phyloP scores from a whole-genome alignment of 2,329 filamentous ascomycete species.

The Aspergillus sp. region DNA sequence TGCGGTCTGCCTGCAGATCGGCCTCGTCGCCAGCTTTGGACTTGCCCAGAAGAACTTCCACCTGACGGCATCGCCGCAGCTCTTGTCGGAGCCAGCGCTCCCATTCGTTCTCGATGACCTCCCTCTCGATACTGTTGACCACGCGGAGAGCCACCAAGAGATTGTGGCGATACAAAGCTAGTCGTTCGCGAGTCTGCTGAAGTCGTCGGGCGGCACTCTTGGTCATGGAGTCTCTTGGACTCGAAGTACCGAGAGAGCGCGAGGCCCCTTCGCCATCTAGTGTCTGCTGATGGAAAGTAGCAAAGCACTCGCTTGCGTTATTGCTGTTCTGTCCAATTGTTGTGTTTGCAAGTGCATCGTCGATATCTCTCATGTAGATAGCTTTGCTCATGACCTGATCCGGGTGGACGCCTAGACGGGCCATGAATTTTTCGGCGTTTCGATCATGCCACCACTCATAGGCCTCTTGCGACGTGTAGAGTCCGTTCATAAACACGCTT shows the following conservation, averaged over 20 bases:
- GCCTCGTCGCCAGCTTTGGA: constrained; percentile 21
- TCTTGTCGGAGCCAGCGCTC: constrained; percentile 89
- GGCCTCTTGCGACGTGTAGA: constrained; percentile 71
- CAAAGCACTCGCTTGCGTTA: constrained; percentile 41
- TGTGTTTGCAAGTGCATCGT: constrained; percentile 56
- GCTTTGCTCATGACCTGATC: constrained; percentile 80
- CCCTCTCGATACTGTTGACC: constrained; percentile 83
- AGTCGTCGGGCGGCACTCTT: constrained; percentile 56
- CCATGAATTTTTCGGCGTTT: constrained; percentile 77
- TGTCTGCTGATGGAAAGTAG: constrained; percentile 45
- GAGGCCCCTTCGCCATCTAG: constrained; percentile 32
- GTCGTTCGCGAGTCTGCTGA: constrained; percentile 74
- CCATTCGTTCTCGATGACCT: constrained; percentile 85
- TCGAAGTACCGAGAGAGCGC: constrained; percentile 28
- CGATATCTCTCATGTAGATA: constrained; percentile 79
- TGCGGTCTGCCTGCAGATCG: constrained; percentile 22
- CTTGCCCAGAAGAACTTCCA: constrained; percentile 48
- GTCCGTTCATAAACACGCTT: constrained; percentile 71
- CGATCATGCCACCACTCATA: constrained; percentile 84
- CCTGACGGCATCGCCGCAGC: constrained; percentile 68
- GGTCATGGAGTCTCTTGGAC: constrained; percentile 29
- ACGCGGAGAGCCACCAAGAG: constrained; percentile 86
- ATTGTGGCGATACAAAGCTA: constrained; percentile 85
- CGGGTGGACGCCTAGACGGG: constrained; percentile 73
- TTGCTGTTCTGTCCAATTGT: constrained; percentile 28